Conservation (phyloP, 1,139 yeast genomes). For the Taphrina wiesneri region DNA sequence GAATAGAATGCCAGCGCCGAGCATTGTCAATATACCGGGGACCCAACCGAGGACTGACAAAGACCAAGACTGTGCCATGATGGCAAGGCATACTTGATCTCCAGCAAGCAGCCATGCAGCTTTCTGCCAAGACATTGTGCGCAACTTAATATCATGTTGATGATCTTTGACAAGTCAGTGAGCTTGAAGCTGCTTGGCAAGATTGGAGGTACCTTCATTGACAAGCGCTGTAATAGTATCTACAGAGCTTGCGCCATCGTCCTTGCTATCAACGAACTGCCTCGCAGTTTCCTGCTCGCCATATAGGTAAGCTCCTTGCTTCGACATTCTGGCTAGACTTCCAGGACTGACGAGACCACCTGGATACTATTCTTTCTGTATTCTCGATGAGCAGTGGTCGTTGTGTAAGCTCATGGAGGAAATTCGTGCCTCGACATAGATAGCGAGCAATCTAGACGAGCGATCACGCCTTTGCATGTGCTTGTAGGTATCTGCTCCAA, state of each 20-base stretch:
- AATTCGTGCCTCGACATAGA: too few species aligned
- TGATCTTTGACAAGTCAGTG: neutral
- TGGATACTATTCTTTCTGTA: too few species aligned
- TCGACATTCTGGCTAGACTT: too few species aligned
- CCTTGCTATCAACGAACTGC: neutral
- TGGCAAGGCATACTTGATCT: constrained; percentile 63
- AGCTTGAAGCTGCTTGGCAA: too few species aligned
- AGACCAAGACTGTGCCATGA: constrained; percentile 66
- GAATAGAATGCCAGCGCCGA: constrained; percentile 54
- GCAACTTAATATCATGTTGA: constrained; percentile 11
- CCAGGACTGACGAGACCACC: too few species aligned
- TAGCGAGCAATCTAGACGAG: neutral
- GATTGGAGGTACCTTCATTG: neutral
- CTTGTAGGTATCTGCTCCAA: neutral
- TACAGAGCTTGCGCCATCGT: neutral
- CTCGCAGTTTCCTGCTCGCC: neutral
- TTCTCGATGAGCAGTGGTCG: too few species aligned
- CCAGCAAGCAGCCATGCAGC: constrained; percentile 61
- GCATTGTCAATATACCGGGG: constrained; percentile 59
- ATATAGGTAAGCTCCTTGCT: neutral
- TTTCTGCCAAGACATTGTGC: constrained; percentile 52
- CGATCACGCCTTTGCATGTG: neutral
- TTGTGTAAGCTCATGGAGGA: too few species aligned
- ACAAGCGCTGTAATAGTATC: constrained; percentile 11
- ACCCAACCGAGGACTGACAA: constrained; percentile 57